Base-by-base conservation (phyloP, 768 basidiomycete genomes). In the Cantharellus cinnabarinus region DNA sequence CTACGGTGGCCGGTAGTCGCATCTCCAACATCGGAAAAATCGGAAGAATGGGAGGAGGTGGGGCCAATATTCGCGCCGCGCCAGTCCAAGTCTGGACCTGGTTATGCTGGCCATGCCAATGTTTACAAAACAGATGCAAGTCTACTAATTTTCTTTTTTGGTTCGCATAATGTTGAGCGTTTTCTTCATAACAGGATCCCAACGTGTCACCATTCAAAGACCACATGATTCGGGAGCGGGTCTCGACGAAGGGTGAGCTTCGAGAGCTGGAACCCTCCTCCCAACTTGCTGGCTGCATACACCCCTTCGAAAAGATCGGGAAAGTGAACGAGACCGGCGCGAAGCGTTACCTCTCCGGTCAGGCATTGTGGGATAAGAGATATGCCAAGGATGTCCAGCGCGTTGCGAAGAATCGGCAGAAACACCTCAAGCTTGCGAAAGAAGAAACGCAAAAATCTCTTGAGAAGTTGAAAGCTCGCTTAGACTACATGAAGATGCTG, bases 161-260 rank as follows among this genome's bases (percentile, higher is more conserved):
- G 10, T 10, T 48, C 10, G 10, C 10, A 29, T 48, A 29, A 48
- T 48, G 44, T 48, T 48, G 44, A 48, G 10, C 10, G 10, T 29
- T 48, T 48, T 48, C 44, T 48, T 48, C 29, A 10, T 37, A 10
- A 37, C 38, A 54, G 52, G 35, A 54, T 37, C 10, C 52, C 42
- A 29, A 38, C 20, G 20, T 29, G 4, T 58, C 62, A 37, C 69
- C 70, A 3, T 71, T 68, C 63, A 65, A 60, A 20, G 76, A 76
- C 56, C 72, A 75, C 42, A 95, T 98, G 82, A 87, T 98, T 58
- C 79, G 94, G 41, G 94, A 98, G 70, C 78, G 95, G 20, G 80
- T 98, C 37, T 83, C 85, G 1, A 85, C 81, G 0, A 76, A 76
- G 5, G 95, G 95, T 4, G 68, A 82, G n/a, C 73, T 89, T n/a